A percentile compares a stretch with the other conserved stretches of the same genome.
phyloP scores from a whole-genome alignment of 805 yeast species.

The Sporopachydermia lactativora region DNA sequence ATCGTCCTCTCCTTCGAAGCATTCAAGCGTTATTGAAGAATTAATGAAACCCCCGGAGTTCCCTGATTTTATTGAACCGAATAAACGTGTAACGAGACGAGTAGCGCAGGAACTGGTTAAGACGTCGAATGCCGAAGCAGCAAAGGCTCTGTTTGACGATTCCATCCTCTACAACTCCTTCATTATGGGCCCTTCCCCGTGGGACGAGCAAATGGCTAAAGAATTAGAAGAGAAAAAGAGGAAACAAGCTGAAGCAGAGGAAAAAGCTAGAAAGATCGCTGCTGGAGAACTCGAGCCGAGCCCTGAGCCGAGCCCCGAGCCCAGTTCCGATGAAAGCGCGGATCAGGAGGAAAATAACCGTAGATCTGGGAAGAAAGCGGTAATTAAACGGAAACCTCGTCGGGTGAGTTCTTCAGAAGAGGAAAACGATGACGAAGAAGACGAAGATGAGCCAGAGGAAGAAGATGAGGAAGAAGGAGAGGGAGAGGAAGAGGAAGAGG shows the following conservation, averaged over 20 bases:
- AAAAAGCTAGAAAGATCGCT: not conserved
- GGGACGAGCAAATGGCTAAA: constrained; percentile 1
- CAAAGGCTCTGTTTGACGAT: constrained; percentile 1
- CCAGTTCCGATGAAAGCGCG: too few relatives aligned
- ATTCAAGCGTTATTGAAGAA: not conserved
- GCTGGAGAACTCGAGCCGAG: constrained; percentile 9
- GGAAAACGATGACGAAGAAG: not conserved
- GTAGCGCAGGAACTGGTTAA: not conserved
- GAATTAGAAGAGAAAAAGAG: not conserved
- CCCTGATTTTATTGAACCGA: constrained; percentile 1
- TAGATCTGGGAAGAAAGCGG: not conserved
- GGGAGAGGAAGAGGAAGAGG: constrained; percentile 19
- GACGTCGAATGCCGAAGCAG: not conserved
- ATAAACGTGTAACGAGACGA: not conserved
- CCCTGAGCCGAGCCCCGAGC: too few relatives aligned
- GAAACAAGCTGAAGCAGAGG: too few relatives aligned
- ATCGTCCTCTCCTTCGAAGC: not conserved
- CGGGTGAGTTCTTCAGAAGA: too few relatives aligned
- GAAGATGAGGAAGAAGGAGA: constrained; percentile 12
- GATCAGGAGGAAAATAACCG: too few relatives aligned
- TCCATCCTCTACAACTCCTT: not conserved
- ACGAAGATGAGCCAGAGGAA: not conserved
- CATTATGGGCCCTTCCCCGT: not conserved
- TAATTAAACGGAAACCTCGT: not conserved
- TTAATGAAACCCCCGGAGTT: constrained; percentile 1